These are phyloP conservation scores for Starmera dryadoides DNA, from an alignment of 805 yeast species.

Conservation along the genomic window DNA sequence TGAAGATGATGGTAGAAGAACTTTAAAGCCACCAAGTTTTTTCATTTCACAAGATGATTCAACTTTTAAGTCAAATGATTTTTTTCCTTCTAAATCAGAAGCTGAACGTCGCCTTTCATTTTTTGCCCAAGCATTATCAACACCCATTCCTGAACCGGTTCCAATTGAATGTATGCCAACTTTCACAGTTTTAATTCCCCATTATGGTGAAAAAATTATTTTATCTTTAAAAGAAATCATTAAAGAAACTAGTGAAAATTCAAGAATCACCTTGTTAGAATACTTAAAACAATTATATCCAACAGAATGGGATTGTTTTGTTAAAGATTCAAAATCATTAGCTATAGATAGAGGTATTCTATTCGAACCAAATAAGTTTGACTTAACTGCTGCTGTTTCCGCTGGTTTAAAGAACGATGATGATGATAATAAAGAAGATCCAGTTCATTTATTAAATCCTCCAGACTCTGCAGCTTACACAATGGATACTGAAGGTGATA, in stretches of 20 bases:
- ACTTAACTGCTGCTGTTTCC: conserved; percentile 9
- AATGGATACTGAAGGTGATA: too few relatives aligned
- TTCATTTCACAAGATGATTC: conserved; percentile 82
- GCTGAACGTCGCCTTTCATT: conserved; percentile 79
- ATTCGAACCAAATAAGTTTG: conserved; percentile 11
- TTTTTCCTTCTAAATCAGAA: conserved; percentile 57
- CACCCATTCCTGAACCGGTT: conserved; percentile 71
- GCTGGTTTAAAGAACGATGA: conserved; percentile 4
- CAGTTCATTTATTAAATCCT: too few relatives aligned
- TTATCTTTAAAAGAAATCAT: conserved; percentile 72
- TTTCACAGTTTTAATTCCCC: conserved; percentile 82
- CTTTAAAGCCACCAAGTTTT: conserved; percentile 65
- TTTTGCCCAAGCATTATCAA: conserved; percentile 84
- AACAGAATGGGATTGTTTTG: conserved; percentile 76
- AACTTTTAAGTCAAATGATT: conserved; percentile 50
- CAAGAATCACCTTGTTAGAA: conserved; percentile 75
- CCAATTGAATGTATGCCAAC: conserved; percentile 70
- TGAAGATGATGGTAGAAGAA: conserved; percentile 28
- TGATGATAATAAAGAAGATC: too few relatives aligned
- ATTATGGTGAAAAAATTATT: conserved; percentile 76
- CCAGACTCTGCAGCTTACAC: too few relatives aligned
- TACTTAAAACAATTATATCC: conserved; percentile 69
- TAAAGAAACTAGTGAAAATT: conserved; percentile 51
- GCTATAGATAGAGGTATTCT: conserved; percentile 45
- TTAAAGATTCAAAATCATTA: conserved; percentile 62